These are phyloP conservation scores for Trichoderma sp. DNA, from an alignment of 2,329 filamentous ascomycete species.

Conservation along the genomic window DNA sequence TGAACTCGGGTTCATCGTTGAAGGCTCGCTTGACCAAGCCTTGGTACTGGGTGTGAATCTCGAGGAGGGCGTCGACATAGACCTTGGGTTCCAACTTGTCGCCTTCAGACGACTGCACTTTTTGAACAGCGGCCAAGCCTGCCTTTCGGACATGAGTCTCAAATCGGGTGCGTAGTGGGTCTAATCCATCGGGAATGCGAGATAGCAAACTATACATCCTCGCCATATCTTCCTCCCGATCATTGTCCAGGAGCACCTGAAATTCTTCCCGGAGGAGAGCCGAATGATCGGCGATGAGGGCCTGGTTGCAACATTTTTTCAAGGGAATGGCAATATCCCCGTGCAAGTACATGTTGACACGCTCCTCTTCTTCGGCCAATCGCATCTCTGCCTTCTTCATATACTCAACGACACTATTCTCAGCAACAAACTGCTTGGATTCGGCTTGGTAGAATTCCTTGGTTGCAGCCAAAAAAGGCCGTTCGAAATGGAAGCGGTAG, in stretches of 20 bases:
- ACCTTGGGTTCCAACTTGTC: conserved; percentile 94
- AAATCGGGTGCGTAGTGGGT: conserved; percentile 83
- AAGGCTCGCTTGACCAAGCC: conserved; percentile 90
- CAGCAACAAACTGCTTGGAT: conserved; percentile 89
- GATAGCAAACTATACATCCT: conserved; percentile 94
- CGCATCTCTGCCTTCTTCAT: conserved; percentile 98
- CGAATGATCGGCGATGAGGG: conserved; percentile 87
- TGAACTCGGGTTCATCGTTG: conserved; percentile 94
- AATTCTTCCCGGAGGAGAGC: conserved; percentile 90
- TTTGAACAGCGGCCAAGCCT: conserved; percentile 83
- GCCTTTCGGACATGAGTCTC: conserved; percentile 92
- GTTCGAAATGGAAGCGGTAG: conserved; percentile 90
- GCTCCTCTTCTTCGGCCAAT: conserved; percentile 89
- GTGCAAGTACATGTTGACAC: conserved; percentile 88
- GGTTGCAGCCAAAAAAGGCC: conserved; percentile 85
- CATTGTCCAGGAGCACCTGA: conserved; percentile 87
- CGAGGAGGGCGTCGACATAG: conserved; percentile 91
- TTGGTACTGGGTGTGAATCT: conserved; percentile 92
- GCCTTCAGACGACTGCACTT: conserved; percentile 80
- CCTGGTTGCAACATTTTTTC: conserved; percentile 84
- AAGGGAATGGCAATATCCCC: conserved; percentile 82
- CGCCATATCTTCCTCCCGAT: conserved; percentile 92
- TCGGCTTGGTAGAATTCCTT: conserved; percentile 85
- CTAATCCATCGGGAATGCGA: conserved; percentile 85
- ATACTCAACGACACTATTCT: conserved; percentile 97